Conservation (phyloP, 2,329 filamentous ascomycete genomes). For the Neoarthrinium moseri region DNA sequence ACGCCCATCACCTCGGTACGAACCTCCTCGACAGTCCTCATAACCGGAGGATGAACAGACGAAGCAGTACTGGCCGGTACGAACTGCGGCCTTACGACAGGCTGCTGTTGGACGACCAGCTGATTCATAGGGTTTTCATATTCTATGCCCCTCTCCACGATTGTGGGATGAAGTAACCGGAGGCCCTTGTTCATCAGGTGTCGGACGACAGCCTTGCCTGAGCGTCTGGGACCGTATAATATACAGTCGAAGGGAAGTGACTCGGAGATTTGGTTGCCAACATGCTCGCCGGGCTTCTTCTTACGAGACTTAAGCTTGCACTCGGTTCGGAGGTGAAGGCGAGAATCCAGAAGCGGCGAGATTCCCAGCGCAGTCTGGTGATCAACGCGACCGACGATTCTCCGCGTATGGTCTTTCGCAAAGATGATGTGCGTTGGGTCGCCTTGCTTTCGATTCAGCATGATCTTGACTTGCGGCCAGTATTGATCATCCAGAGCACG, state of each 20-base stretch:
- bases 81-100: slow-evolving; percentile 3
- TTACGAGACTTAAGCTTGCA: slow-evolving; percentile 68
- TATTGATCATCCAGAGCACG: slow-evolving; percentile 56
- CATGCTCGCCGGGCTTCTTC: slow-evolving; percentile 60
- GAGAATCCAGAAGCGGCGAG: slow-evolving; percentile 69
- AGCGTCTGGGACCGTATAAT: slow-evolving; percentile 73
- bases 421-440: slow-evolving; percentile 62
- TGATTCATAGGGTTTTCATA: slow-evolving; percentile 69
- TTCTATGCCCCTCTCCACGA: slow-evolving; percentile 65
- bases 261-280: slow-evolving; percentile 61
- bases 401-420: slow-evolving; percentile 69
- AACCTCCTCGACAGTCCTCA: slow-evolving; percentile 80
- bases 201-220: slow-evolving; percentile 63
- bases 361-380: slow-evolving; percentile 64
- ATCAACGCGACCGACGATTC: slow-evolving; percentile 77
- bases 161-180: slow-evolving; percentile 64
- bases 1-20: slow-evolving; percentile 80
- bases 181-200: slow-evolving; percentile 66
- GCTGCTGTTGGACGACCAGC: slow-evolving; percentile 31
- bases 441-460: slow-evolving; percentile 59
- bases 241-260: slow-evolving; percentile 68
- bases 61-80: slow-evolving; percentile 15
- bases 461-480: slow-evolving; percentile 75
- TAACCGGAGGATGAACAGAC: slow-evolving; percentile 29
- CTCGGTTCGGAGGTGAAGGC: slow-evolving; percentile 66